Evolutionary conservation across 169 alveolate species (phyloP).

Genomic region (Babesia bigemina): DNA sequence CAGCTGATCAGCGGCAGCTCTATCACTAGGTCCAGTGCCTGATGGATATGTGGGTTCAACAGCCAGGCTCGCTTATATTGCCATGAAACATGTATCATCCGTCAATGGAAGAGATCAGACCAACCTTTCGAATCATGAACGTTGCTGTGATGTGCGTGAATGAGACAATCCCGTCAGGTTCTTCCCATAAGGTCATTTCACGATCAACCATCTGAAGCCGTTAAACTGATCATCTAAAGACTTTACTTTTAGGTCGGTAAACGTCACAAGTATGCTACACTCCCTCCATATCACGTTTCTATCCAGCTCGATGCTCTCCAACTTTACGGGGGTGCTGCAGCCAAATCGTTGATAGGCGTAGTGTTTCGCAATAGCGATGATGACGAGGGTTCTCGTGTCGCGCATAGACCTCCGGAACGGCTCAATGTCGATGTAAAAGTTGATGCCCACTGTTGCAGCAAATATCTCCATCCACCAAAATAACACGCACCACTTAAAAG

Average conservation of each 20-base stretch:
- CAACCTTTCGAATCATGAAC: constrained; percentile 1
- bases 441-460: constrained; percentile 5
- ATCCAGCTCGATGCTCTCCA: neutral
- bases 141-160: constrained; percentile 1
- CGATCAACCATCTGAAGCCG: constrained; percentile 24
- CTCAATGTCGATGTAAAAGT: constrained; percentile 32
- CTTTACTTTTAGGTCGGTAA: constrained; percentile 14
- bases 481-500: constrained; percentile 17
- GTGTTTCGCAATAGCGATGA: constrained; percentile 4
- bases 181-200: constrained; percentile 14
- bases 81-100: neutral
- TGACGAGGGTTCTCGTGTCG: constrained; percentile 17
- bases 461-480: neutral
- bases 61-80: too few species aligned
- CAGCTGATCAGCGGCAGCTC: constrained; percentile 38
- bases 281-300: neutral
- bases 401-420: constrained; percentile 27
- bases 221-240: neutral
- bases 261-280: neutral
- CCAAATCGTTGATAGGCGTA: neutral
- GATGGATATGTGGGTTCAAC: neutral
- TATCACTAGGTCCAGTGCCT: constrained; percentile 6
- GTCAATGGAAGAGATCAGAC: neutral
- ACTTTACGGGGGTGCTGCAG: neutral
- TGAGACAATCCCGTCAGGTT: constrained; percentile 1